phyloP scores from a whole-genome alignment of 805 yeast genomes.

The Candida schatavii region DNA sequence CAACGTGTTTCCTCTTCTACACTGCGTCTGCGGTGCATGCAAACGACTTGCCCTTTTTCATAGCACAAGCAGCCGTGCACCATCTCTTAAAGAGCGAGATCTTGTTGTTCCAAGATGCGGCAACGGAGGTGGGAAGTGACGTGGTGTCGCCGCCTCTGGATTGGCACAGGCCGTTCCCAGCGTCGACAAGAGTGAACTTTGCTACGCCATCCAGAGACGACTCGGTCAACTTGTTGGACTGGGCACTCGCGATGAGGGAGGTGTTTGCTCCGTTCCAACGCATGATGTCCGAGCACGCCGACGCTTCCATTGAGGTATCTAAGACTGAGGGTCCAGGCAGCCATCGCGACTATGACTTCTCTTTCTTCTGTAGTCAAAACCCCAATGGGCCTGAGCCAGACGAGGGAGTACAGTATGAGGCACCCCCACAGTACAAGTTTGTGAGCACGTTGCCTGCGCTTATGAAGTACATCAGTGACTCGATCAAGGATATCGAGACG shows the following conservation, averaged over 20 bases:
- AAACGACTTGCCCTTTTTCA: conserved; percentile 62
- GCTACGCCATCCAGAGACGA: not conserved
- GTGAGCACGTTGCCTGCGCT: not conserved
- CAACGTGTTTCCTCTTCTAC: conserved; percentile 40
- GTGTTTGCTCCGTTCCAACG: not conserved
- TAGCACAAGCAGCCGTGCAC: conserved; percentile 45
- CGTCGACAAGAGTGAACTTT: not conserved
- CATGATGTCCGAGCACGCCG: not conserved
- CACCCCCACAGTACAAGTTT: not conserved
- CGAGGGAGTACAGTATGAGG: too few species aligned
- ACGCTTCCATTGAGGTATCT: not conserved
- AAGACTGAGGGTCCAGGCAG: not conserved
- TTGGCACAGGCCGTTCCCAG: not conserved
- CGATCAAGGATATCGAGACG: not conserved
- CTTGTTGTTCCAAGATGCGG: conserved; percentile 3
- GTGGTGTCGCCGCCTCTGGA: too few species aligned
- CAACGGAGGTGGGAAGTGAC: not conserved
- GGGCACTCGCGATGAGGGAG: not conserved
- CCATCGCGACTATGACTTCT: not conserved
- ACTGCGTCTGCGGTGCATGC: conserved; percentile 43
- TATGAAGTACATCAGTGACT: not conserved
- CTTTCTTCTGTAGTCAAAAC: not conserved
- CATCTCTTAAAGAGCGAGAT: conserved; percentile 30
- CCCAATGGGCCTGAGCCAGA: too few species aligned
- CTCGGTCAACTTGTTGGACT: not conserved